Percentiles rank a stretch among this genome's conserved stretches.
Conservation (phyloP, 441 rosid genomes). For the Jatropha podagrica region DNA sequence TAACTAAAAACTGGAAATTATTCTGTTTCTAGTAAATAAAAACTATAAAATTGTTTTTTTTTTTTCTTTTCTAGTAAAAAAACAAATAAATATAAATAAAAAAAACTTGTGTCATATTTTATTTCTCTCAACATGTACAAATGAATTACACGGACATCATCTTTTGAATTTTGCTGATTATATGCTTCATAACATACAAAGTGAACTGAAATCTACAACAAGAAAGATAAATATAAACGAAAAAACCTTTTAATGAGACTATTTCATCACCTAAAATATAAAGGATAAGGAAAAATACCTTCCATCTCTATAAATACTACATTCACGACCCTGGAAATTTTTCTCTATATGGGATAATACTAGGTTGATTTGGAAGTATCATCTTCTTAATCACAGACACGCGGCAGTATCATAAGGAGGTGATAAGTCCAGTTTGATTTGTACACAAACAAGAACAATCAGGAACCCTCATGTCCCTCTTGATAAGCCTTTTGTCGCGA, state of each 20-base stretch:
- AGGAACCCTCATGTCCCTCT: slow-evolving; percentile 49
- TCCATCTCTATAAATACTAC: neutral
- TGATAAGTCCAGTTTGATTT: slow-evolving; percentile 54
- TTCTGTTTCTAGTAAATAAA: too few relatives aligned
- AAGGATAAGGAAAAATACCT: neutral
- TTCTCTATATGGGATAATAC: neutral
- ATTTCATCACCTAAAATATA: neutral
- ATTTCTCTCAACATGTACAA: slow-evolving; percentile 30
- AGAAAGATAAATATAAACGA: neutral
- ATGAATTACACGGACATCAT: slow-evolving; percentile 25
- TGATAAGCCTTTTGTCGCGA: slow-evolving; percentile 72
- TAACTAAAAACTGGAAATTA: too few relatives aligned
- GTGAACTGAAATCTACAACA: slow-evolving; percentile 21
- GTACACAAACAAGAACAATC: slow-evolving; percentile 80
- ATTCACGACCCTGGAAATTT: neutral
- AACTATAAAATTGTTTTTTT: too few relatives aligned
- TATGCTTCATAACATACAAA: neutral
- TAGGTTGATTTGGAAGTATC: neutral
- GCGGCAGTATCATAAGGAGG: slow-evolving; percentile 37
- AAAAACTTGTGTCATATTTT: neutral
- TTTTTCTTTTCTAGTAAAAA: too few relatives aligned
- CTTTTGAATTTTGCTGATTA: neutral
- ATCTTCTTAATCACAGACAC: neutral
- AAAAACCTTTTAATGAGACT: neutral
- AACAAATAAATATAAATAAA: neutral